Percentiles rank a stretch among this genome's conserved stretches.
Conservation (phyloP, 1,284 basidiomycete species). For the Cutaneotrichosporon sp. region DNA sequence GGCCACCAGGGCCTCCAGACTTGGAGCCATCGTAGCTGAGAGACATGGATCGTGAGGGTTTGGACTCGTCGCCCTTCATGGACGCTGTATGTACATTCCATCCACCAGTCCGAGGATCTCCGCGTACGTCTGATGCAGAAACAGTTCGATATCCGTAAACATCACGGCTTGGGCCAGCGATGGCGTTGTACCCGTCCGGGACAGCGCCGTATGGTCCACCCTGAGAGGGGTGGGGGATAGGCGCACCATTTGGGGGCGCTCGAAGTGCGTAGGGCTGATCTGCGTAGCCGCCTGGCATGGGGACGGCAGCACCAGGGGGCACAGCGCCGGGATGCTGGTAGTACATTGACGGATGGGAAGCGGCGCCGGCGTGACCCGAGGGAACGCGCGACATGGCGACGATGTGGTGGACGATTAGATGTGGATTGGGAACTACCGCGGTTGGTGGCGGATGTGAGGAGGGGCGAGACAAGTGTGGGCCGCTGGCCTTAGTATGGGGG, state of each 20-base stretch:
- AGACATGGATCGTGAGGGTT: neutral
- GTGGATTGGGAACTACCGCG: too few relatives aligned
- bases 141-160: conserved; percentile 6
- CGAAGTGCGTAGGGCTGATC: conserved; percentile 10
- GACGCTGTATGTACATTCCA: neutral
- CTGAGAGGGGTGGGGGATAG: neutral
- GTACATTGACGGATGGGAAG: conserved; percentile 13
- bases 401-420: neutral
- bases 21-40: neutral
- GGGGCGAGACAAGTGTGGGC: too few relatives aligned
- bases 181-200: conserved; percentile 12
- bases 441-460: too few relatives aligned
- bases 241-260: neutral
- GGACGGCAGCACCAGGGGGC: conserved; percentile 1
- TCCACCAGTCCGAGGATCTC: neutral
- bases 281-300: conserved; percentile 9
- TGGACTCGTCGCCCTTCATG: neutral
- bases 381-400: conserved; percentile 15
- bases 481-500: too few relatives aligned
- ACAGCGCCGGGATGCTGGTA: conserved; percentile 8
- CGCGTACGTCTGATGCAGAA: neutral
- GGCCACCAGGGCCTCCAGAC: neutral
- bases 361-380: conserved; percentile 12
- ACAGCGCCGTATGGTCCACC: neutral
- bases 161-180: conserved; percentile 16